Evolutionary conservation across 2,329 filamentous ascomycete genomes (phyloP), one percentile per base, ranked within the genome.

Genomic region (Magnaporthiopsis rhizophila): DNA sequence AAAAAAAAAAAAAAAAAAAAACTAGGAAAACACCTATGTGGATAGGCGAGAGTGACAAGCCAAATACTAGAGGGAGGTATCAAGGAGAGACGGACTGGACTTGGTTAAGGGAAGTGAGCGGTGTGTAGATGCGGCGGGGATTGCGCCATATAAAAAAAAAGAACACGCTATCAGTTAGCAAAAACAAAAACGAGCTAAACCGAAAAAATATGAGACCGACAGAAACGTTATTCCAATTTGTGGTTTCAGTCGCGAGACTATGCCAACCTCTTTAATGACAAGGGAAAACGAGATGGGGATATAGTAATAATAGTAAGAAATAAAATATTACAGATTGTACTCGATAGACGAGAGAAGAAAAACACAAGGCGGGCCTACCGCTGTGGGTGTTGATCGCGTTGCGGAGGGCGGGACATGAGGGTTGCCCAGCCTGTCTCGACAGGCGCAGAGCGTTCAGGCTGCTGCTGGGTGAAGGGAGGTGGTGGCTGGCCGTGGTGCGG

Each of bases 221-320:
- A n/a, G 7, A n/a, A 61, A 38, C 38, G 34, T 24, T 24, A 61
- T n/a, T 28, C 34, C 21, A 45, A 45, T 34, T 61, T 61, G 21
- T 45, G 60, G 24, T 61, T 24, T 61, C 60, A 36, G 60, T 61
- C 38, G 60, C 36, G 30, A 32, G 36, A 61, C 60, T 26, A 12
- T 61, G 59, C 36, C 60, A 61, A 50, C 34, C 60, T 61, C 32
- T 61, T 61, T 45, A 36, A 61, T 45, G 18, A 28, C 34, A 36
- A 61, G 5, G 36, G 60, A 28, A 24, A 36, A 26, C 7, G 24
- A 36, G 13, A n/a, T 2, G 60, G 15, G 34, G 34, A 30, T 61
- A 45, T 50, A 26, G 18, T 28, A 50, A 36, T 11, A 8, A 15
- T 28, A 61, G 30, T 26, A 38, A 13, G 24, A 36, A 5, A 30